Evolutionary conservation across 129 eudicot genomes (phyloP), one percentile per base, ranked within the genome.

Genomic region (Scalesia atractyloides): DNA sequence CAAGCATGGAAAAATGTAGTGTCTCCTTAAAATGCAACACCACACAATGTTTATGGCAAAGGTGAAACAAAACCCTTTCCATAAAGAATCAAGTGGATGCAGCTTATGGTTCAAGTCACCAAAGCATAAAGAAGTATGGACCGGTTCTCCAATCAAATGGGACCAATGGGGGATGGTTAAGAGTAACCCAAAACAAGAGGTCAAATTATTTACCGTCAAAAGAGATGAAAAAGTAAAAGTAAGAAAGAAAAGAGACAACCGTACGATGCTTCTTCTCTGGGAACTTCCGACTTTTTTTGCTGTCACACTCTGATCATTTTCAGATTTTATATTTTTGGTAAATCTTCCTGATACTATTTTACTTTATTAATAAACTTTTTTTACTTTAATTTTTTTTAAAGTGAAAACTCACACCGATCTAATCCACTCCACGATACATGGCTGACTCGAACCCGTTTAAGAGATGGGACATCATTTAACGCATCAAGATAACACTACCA

Each of bases 231-330:
- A 62, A 62, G 37, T 64, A 63, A 70, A 78, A 64, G 77, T 70
- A 78, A 64, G 44, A 78, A 78, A 64, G 44, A 78, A 52, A 71
- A 47, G 43, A 59, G 41, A 61, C 57, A 62, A 37, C 39, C 67
- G 82, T 78, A 78, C 72, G 50, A 22, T 76, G 69, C 60, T 52
- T 51, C 43, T 68, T 30, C 69, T 68, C 39, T 67, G 61, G 60
- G 68, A 64, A 78, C 77, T 78, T 56, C 36, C 61, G n/a, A 63
- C 76, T 64, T 70, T 76, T 60, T 70, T 71, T 77, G 61, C 82
- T 43, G 66, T 78, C 72, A 78, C 71, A 15, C 17, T 41, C 76
- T 72, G 67, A 39, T 13, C 66, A 54, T 70, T 64, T 54, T 15
- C 64, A 54, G 9, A 54, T 54, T 60, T 60, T 14, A 3, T 60